phyloP scores from a whole-genome alignment of 2,329 filamentous ascomycete species.

The Claviceps africana region DNA sequence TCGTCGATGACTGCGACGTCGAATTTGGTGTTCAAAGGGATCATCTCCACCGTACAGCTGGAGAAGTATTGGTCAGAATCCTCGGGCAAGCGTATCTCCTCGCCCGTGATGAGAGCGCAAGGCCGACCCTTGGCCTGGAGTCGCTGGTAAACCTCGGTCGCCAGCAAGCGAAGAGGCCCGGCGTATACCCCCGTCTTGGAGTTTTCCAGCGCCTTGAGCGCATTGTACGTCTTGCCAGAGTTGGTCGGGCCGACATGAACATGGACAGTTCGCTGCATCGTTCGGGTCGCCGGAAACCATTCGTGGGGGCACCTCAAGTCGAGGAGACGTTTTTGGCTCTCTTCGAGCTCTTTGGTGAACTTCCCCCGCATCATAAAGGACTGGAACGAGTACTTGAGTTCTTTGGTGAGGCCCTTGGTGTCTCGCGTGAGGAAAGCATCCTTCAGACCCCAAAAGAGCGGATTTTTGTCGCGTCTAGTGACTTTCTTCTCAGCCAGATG shows the following conservation, averaged over 20 bases:
- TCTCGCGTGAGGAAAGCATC: constrained; percentile 44
- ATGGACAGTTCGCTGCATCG: constrained; percentile 70
- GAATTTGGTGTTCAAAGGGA: constrained; percentile 38
- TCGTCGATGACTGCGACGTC: constrained; percentile 96
- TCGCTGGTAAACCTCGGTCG: constrained; percentile 88
- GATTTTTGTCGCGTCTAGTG: constrained; percentile 30
- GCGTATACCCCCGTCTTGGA: constrained; percentile 73
- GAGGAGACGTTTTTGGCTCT: constrained; percentile 51
- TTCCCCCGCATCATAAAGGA: constrained; percentile 44
- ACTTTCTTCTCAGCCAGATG: constrained; percentile 25
- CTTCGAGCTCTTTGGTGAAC: constrained; percentile 41
- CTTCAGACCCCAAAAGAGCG: constrained; percentile 43
- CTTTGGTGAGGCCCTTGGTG: constrained; percentile 33
- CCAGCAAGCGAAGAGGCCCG: constrained; percentile 74
- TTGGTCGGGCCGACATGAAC: constrained; percentile 95
- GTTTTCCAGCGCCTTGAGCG: constrained; percentile 68
- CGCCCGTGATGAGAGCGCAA: constrained; percentile 78
- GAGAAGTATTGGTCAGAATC: constrained; percentile 45
- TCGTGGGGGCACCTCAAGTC: constrained; percentile 81
- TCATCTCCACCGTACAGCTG: constrained; percentile 92
- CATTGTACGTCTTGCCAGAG: constrained; percentile 94
- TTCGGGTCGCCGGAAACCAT: constrained; percentile 78
- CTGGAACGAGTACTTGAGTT: constrained; percentile 56
- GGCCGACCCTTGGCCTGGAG: constrained; percentile 62
- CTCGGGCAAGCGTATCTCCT: constrained; percentile 64